These are phyloP conservation scores for Aspergillus neotritici DNA, from an alignment of 2,329 filamentous ascomycete genomes.

Conservation along the genomic window DNA sequence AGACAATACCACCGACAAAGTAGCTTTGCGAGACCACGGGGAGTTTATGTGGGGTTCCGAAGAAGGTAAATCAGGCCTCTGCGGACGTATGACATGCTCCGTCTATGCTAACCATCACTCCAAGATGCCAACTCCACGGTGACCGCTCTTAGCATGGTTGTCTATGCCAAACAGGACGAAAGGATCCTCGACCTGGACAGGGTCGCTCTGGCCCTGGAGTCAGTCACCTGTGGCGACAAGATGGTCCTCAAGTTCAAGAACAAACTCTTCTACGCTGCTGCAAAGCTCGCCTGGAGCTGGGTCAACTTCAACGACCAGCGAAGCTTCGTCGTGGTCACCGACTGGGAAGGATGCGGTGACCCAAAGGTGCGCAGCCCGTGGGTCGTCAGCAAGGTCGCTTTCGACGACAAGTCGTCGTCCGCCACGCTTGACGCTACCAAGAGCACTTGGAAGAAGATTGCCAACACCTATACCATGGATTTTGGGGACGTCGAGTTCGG, in stretches of 20 bases:
- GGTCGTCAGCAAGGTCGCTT: constrained; percentile 5
- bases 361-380: constrained; percentile 3
- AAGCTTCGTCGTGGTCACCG: constrained; percentile 5
- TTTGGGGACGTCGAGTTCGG: constrained; percentile 7
- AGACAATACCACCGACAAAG: background rate
- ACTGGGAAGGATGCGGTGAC: constrained; percentile 5
- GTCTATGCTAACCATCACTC: background rate
- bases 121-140: constrained; percentile 1
- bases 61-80: background rate
- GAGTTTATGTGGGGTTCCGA: constrained; percentile 7
- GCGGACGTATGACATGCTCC: no score
- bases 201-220: constrained; percentile 5
- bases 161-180: constrained; percentile 8
- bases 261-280: constrained; percentile 6
- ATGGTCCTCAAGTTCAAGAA: constrained; percentile 5
- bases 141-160: constrained; percentile 8
- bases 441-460: constrained; percentile 8
- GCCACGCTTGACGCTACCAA: background rate
- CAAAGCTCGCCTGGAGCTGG: constrained; percentile 7
- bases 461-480: constrained; percentile 4
- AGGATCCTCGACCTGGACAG: constrained; percentile 9
- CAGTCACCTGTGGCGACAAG: constrained; percentile 4
- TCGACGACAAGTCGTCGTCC: constrained; percentile 4
- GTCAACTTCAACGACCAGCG: constrained; percentile 10
- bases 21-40: constrained; percentile 4